Conservation (phyloP, 2,329 filamentous ascomycete species). For the Neofusicoccum umdonicola region DNA sequence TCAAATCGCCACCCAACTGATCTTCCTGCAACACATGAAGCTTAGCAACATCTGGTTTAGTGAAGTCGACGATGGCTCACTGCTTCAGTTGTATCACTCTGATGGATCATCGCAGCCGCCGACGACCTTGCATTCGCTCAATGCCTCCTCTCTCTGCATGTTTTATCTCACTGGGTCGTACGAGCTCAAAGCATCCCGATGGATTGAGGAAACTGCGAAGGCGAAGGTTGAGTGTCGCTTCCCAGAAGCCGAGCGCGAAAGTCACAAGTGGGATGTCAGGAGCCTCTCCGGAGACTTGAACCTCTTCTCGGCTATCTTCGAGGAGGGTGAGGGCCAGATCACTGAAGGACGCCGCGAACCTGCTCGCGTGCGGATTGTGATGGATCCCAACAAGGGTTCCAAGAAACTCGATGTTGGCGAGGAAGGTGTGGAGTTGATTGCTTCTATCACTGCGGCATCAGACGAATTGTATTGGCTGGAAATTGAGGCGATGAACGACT, state of each 20-base stretch:
- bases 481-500: constrained; percentile 65
- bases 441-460: constrained; percentile 57
- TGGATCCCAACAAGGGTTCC: constrained; percentile 67
- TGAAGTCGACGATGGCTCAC: constrained; percentile 43
- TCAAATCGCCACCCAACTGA: constrained; percentile 54
- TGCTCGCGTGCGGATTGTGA: constrained; percentile 68
- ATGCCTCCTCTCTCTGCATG: constrained; percentile 24
- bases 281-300: constrained; percentile 58
- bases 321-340: constrained; percentile 63
- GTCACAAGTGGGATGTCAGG: constrained; percentile 75
- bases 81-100: constrained; percentile 25
- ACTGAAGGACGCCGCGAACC: constrained; percentile 65
- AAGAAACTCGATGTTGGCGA: constrained; percentile 48
- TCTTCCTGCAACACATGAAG: constrained; percentile 70
- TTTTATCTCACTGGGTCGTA: constrained; percentile 73
- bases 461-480: constrained; percentile 59
- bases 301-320: constrained; percentile 66
- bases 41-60: constrained; percentile 71
- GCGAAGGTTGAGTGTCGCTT: constrained; percentile 84
- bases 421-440: constrained; percentile 66
- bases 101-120: constrained; percentile 48
- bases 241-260: constrained; percentile 77
- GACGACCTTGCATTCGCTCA: constrained; percentile 21
- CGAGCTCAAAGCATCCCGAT: constrained; percentile 72
- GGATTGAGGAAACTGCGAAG: constrained; percentile 82